Evolutionary conservation across 2,329 filamentous ascomycete species (phyloP), one percentile per base, ranked within the genome.

Genomic region (Dothideomycetes sp.): DNA sequence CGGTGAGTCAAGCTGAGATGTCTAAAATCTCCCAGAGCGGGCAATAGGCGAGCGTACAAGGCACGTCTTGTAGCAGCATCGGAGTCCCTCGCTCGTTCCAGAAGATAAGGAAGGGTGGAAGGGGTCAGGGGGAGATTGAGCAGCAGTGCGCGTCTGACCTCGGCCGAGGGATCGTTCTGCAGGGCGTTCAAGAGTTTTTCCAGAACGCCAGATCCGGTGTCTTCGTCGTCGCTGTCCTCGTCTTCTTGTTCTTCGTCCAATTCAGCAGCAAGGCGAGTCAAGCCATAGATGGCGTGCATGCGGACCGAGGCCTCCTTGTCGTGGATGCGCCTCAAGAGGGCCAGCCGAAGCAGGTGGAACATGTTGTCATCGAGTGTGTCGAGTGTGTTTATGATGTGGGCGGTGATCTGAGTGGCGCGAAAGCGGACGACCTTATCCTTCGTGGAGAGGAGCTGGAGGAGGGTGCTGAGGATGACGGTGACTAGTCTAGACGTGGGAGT

Each of bases 391-490:
- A 98, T 81, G 46, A 95, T 79, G 57, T 94, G 84, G 2, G 87
- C 83, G 38, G 94, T 78, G 38, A 94, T 75, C 57, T 98, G 91
- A 0, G 89, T 93, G 4, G 87, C 78, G 43, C 91, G 75, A 61
- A 86, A 98, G 43, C 91, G 77, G 34, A 96, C 82, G 43, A 82
- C 82, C 62, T 95, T 96, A 62, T 98, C 91, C 62, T 94, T 96
- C 32, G 84, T 77, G 8, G 73, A 73, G 44, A 94, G 69, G n/a
- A 94, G 65, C 4, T 83, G 82, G 3, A 93, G 67, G 15, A 91
- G 63, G 5, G 78, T 72, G 38, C 77, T 75, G 53, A 96, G 75
- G 27, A 96, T 71, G 19, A 78, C 72, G 2, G 78, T 77, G 1
- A 79, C 84, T 17, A 96, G 73, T 36, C 88, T 78, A 17, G 80